Conservation (phyloP, 345 rosid genomes). For the Salix purpurea region DNA sequence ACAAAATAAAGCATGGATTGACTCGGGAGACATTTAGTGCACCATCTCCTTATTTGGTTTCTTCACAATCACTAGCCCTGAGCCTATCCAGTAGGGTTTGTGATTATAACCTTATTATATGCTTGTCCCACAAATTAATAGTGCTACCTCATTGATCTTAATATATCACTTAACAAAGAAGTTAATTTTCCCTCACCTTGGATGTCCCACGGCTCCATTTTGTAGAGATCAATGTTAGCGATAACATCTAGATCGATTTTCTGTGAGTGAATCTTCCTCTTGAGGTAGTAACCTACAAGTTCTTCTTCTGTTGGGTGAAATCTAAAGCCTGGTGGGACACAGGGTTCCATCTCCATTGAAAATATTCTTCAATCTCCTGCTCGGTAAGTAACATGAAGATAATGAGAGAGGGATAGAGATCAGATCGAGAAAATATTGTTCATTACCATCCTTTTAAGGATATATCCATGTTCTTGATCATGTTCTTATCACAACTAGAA, state of each 20-base stretch:
- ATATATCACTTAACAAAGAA: not conserved
- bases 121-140: not conserved
- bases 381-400: not conserved
- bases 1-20: slow-evolving; percentile 1
- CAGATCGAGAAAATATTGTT: not conserved
- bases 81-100: not conserved
- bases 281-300: slow-evolving; percentile 90
- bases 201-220: slow-evolving; percentile 98
- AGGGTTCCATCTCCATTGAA: slow-evolving; percentile 59
- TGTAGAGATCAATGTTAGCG: slow-evolving; percentile 83
- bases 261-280: slow-evolving; percentile 63
- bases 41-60: not conserved
- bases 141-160: not conserved
- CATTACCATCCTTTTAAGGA: not conserved
- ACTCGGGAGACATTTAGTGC: not conserved
- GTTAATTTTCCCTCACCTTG: slow-evolving; percentile 48
- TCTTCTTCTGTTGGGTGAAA: slow-evolving; percentile 98
- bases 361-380: slow-evolving; percentile 27
- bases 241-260: slow-evolving; percentile 82
- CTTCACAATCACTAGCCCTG: not conserved
- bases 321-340: slow-evolving; percentile 90
- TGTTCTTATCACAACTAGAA: not conserved
- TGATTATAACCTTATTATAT: not conserved
- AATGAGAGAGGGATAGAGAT: slow-evolving; percentile 15
- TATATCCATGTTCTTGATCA: not conserved